Evolutionary conservation across 805 yeast genomes (phyloP).

Genomic region (Wickerhamomyces subpelliculosus): DNA sequence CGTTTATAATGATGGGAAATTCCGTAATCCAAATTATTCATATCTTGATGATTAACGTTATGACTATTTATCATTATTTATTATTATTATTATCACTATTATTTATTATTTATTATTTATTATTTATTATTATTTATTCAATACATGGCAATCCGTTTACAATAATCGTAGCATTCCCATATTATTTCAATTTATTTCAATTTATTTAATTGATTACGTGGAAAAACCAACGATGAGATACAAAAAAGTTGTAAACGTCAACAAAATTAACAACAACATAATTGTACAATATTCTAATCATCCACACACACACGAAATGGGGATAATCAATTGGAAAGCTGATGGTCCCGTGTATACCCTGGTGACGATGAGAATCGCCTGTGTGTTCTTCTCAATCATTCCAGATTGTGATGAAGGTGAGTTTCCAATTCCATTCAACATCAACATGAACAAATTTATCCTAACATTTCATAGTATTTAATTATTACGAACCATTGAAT

Average conservation of each 20-base stretch:
- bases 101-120: conserved; percentile 6
- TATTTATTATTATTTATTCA: conserved; percentile 1
- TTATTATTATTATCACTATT: neutral
- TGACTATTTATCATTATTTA: neutral
- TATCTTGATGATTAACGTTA: neutral
- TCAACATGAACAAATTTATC: neutral
- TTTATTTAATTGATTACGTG: too few species aligned
- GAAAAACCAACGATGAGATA: too few species aligned
- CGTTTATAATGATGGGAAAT: conserved; percentile 36
- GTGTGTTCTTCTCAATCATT: conserved; percentile 56
- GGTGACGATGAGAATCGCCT: conserved; percentile 25
- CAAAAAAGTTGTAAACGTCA: too few species aligned
- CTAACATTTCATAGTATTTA: conserved; percentile 39
- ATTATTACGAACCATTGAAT: conserved; percentile 93
- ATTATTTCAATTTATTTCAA: too few species aligned
- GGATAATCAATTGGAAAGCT: too few species aligned
- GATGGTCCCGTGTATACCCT: conserved; percentile 17
- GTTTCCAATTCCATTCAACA: neutral
- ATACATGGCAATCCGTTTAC: too few species aligned
- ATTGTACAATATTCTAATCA: too few species aligned
- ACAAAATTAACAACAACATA: too few species aligned
- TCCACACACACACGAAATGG: too few species aligned
- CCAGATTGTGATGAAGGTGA: conserved; percentile 84
- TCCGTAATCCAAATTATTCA: conserved; percentile 25
- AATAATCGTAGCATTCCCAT: too few species aligned